Evolutionary conservation across 148 eudicot genomes (phyloP).

Genomic region (Camellia sinensis): DNA sequence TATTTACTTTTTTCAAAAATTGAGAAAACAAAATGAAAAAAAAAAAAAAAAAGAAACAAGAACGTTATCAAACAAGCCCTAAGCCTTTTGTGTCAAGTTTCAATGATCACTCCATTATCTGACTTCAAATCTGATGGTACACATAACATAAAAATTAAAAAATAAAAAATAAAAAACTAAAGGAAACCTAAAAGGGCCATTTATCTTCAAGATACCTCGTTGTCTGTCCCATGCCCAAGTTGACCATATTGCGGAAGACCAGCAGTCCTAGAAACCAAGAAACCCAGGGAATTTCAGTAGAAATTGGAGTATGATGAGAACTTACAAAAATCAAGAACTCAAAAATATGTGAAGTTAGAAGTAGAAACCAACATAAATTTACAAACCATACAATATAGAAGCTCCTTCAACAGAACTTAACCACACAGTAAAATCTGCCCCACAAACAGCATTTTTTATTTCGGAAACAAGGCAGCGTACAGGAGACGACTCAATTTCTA

Average conservation of each 20-base stretch:
- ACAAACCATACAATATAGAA: conserved; percentile 80
- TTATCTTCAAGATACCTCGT: conserved; percentile 57
- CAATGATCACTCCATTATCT: neutral
- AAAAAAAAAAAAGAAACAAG: too few relatives aligned
- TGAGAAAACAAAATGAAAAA: too few relatives aligned
- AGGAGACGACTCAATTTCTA: conserved; percentile 84
- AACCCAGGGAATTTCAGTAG: neutral
- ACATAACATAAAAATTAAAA: neutral
- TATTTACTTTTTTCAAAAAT: too few relatives aligned
- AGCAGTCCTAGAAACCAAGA: conserved; percentile 60
- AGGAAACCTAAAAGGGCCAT: neutral
- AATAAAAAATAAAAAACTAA: neutral
- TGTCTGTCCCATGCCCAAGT: conserved; percentile 98
- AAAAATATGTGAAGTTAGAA: neutral
- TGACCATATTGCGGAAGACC: conserved; percentile 99
- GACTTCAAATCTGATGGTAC: neutral
- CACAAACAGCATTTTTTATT: conserved; percentile 60
- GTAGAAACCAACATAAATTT: conserved; percentile 11
- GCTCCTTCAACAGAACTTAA: conserved; percentile 74
- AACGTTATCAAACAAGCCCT: too few relatives aligned
- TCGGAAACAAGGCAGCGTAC: conserved; percentile 80
- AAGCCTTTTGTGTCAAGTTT: too few relatives aligned
- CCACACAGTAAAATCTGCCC: conserved; percentile 92
- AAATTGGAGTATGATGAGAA: neutral
- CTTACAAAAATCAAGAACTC: neutral